phyloP scores from a whole-genome alignment of 768 basidiomycete species.

The Termitomyces sp. region DNA sequence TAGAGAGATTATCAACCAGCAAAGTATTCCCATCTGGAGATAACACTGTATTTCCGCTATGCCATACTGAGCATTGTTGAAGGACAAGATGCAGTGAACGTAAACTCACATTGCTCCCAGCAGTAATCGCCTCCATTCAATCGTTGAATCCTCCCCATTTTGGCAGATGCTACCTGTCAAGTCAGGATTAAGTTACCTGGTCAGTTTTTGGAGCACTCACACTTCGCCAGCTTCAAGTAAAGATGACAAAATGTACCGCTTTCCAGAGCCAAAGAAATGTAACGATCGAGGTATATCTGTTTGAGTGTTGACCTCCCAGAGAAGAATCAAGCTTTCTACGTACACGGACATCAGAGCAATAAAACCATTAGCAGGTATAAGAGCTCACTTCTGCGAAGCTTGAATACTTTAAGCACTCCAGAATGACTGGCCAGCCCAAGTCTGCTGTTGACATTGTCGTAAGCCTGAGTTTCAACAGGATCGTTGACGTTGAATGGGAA shows the following conservation, averaged over 20 bases:
- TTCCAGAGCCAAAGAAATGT: background rate
- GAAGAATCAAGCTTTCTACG: background rate
- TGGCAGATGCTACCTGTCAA: background rate
- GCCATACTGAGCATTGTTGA: too few species aligned
- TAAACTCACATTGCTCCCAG: background rate
- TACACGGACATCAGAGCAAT: too few species aligned
- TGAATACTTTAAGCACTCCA: background rate
- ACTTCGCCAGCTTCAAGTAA: background rate
- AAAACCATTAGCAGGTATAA: too few species aligned
- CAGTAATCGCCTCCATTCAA: background rate
- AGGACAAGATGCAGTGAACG: too few species aligned
- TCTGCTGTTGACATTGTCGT: too few species aligned
- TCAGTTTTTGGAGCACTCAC: too few species aligned
- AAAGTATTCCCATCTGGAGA: constrained; percentile 4
- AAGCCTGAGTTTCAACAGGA: too few species aligned
- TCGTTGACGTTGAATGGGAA: too few species aligned
- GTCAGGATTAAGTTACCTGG: too few species aligned
- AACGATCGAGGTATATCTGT: background rate
- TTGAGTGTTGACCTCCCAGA: background rate
- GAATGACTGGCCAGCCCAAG: background rate
- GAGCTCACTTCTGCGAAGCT: background rate
- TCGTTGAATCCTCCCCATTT: background rate
- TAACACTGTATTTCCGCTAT: too few species aligned
- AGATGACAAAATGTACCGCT: background rate
- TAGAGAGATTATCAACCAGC: constrained; percentile 8